Base-by-base conservation (phyloP, 495 filamentous ascomycete species). In the Cercophora newfieldiana region DNA sequence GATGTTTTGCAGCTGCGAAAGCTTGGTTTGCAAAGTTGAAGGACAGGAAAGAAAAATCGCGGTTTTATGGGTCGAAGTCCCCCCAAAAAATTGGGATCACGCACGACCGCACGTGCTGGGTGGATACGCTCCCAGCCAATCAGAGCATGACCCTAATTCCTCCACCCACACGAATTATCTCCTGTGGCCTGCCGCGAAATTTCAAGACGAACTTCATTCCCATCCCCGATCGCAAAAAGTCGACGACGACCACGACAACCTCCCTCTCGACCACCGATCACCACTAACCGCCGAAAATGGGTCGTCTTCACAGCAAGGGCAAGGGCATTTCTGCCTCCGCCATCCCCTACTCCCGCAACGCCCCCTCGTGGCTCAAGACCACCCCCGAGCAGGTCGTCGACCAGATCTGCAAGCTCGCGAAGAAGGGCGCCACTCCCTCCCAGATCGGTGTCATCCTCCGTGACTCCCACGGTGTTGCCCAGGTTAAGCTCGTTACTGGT, bases 361-460 rank as follows among this genome's bases (percentile, higher is more conserved):
- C 92, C 63, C 94, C 95, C 25, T 84, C 91, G 61, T 99, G 95
- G 95, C 83, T 96, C 78, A 96, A 96, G 88, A 90, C 90, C 78
- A 94, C 91, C 67, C 81, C 83, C 66, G 91, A 94, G 59, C 89
- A 92, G 83, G 92, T 99, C 77, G 92, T 94, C 68, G 96, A 98
- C 76, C 93, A 97, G 83, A 98, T 99, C 86, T 96, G 92, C 91
- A 94, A 95, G 84, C 89, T 98, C 73, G 94, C 95, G 71, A 95
- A 90, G 85, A 96, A 96, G 90, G 93, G 95, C 83, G 91, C 91
- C 66, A 95, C 94, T 67, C 96, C 95, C 69, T 96, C 92, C 68
- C 95, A 98, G 87, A 99, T 98, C 75, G 96, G 96, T 91, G 94
- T 97, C 77, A 83, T 97, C 70, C 90, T 99, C 79, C 88, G 96